Base-by-base conservation (phyloP, 164 flowering plant genomes). In the Tetrastigma voinierianum region DNA sequence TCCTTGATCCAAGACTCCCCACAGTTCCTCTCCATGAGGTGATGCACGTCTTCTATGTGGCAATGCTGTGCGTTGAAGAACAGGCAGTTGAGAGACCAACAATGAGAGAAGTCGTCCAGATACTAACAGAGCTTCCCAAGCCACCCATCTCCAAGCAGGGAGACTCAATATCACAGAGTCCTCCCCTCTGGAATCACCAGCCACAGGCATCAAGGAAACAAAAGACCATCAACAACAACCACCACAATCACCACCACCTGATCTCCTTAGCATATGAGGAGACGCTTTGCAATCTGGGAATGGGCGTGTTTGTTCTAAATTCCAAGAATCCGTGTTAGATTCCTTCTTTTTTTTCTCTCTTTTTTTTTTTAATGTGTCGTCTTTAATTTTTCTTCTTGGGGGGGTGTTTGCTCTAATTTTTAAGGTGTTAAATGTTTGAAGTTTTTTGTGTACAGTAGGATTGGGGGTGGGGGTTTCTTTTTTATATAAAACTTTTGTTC, bases 81-180 rank as follows among this genome's bases (percentile, higher is more conserved):
- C 98, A 91, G 59, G 93, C 95, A 0, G 88, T 93, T 1, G 97
- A 91, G 68, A 87, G 99, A 5, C 99, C 99, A 17, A 96, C 95
- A 47, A 96, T 93, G 99, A 67, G 99, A 4, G 99, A 96, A 70
- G 99, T 96, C 0, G 98, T 96, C 21, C 99, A 96, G 58, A 96
- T 96, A 46, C 82, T 96, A 24, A 77, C 93, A 0, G 97, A 95
- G 83, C 76, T 88, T 1, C 97, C 97, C 9, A 85, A 79, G 78
- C 70, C 84, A 40, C 77, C 83, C 0, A 67, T 56, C 63, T 56
- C 84, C 2, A 84, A 84, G 61, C 81, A 62, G 21, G 79, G 73
- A 43, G 82, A 80, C 57, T 64, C 78, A n/a, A 54, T 71, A 17
- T 85, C 4, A 79, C 85, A 20, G 58, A 77, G 46, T 62, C 79